These are phyloP conservation scores for Talaromyces stipitatus DNA, from an alignment of 495 filamentous ascomycete species.

Conservation along the genomic window DNA sequence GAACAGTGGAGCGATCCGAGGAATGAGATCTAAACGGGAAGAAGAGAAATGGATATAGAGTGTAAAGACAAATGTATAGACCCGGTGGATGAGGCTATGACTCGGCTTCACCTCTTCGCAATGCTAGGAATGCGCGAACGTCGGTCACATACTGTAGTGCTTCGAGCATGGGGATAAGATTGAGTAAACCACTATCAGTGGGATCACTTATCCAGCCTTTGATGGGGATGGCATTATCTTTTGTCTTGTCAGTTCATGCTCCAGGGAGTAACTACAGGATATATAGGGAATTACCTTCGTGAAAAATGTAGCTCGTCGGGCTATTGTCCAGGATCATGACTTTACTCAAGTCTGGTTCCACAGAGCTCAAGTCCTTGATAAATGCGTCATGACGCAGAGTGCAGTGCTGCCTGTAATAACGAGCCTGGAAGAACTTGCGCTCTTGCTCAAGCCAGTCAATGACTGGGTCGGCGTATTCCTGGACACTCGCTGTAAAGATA, in stretches of 20 bases:
- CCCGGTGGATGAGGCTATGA: slow-evolving; percentile 15
- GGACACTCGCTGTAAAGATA: slow-evolving; percentile 92
- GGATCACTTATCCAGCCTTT: slow-evolving; percentile 91
- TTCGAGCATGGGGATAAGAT: slow-evolving; percentile 89
- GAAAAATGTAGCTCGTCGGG: slow-evolving; percentile 96
- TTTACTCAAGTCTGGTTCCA: slow-evolving; percentile 91
- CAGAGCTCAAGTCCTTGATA: slow-evolving; percentile 93
- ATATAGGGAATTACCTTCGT: slow-evolving; percentile 60
- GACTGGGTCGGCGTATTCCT: slow-evolving; percentile 97
- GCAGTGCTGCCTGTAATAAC: slow-evolving; percentile 95
- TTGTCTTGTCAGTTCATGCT: slow-evolving; percentile 5
- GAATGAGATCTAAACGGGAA: neutral
- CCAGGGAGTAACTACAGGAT: neutral
- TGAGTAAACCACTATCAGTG: slow-evolving; percentile 82
- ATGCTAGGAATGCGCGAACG: slow-evolving; percentile 78
- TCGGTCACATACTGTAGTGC: slow-evolving; percentile 94
- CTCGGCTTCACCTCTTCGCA: slow-evolving; percentile 73
- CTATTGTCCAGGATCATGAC: slow-evolving; percentile 99
- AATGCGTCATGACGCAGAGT: slow-evolving; percentile 91
- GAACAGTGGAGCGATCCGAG: neutral
- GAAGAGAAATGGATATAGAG: neutral
- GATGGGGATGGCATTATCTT: slow-evolving; percentile 88
- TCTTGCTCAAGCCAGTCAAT: slow-evolving; percentile 98
- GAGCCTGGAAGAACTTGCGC: slow-evolving; percentile 83
- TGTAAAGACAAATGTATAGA: neutral